Percentiles rank a stretch among this genome's conserved stretches.
phyloP scores from a whole-genome alignment of 2,329 filamentous ascomycete species.

The Sporothrix luriei region DNA sequence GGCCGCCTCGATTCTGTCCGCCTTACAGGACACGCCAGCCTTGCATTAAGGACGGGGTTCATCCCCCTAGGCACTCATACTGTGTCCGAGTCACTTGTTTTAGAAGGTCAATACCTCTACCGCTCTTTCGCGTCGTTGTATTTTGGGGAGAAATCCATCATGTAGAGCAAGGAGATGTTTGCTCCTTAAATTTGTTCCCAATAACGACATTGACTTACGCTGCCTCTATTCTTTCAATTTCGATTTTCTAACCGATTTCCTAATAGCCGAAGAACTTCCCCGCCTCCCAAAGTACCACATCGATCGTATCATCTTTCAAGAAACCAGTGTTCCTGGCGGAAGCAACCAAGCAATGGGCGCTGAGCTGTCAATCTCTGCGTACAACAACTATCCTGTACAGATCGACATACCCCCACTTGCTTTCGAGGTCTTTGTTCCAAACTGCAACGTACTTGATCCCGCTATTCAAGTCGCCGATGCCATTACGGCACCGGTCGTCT shows the following conservation, averaged over 20 bases:
- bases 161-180: conserved; percentile 39
- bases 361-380: conserved; percentile 71
- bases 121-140: conserved; percentile 63
- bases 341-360: conserved; percentile 71
- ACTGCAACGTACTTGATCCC: conserved; percentile 71
- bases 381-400: conserved; percentile 77
- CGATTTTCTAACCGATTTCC: conserved; percentile 44
- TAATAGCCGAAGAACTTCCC: conserved; percentile 69
- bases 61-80: conserved; percentile 76
- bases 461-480: conserved; percentile 80
- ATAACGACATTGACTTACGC: no score
- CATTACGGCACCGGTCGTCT: conserved; percentile 64
- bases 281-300: conserved; percentile 80
- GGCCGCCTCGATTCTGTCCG: conserved; percentile 72
- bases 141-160: conserved; percentile 59
- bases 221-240: conserved; percentile 30
- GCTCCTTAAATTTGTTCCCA: no score
- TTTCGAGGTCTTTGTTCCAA: conserved; percentile 83
- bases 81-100: conserved; percentile 71
- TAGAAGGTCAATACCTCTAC: conserved; percentile 81
- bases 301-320: conserved; percentile 75
- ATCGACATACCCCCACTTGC: conserved; percentile 76
- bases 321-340: conserved; percentile 58
- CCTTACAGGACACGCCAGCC: conserved; percentile 71
- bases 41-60: conserved; percentile 77